A percentile compares a stretch with the other conserved stretches of the same genome.
These are phyloP conservation scores for Silybum marianum DNA, from an alignment of 129 eudicot species.

Conservation along the genomic window DNA sequence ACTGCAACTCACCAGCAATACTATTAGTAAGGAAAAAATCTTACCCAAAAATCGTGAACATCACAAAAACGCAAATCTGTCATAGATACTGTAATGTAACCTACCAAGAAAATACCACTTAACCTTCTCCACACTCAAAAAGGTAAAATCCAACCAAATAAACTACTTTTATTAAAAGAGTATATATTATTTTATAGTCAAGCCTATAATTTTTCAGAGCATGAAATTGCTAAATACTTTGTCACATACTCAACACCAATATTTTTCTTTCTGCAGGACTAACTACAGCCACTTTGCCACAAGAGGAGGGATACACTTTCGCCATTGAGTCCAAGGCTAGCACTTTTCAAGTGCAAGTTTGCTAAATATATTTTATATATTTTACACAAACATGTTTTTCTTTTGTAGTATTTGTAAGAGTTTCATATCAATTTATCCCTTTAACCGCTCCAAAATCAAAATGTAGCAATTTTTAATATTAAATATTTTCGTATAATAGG, in stretches of 20 bases:
- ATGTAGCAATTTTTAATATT: background rate
- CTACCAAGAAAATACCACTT: background rate
- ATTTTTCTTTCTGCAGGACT: background rate
- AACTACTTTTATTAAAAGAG: background rate
- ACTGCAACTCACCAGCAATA: constrained; percentile 57
- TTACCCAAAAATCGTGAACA: background rate
- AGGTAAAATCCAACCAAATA: background rate
- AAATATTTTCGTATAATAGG: background rate
- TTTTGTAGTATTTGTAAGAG: background rate
- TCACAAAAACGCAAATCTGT: background rate
- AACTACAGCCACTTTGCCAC: background rate
- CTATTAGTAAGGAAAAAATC: background rate
- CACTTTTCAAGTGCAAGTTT: background rate
- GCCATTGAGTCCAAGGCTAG: background rate
- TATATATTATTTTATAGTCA: background rate
- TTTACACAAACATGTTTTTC: background rate
- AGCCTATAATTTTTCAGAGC: background rate
- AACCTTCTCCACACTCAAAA: background rate
- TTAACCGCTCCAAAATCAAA: background rate
- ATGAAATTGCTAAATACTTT: background rate
- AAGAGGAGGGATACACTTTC: background rate
- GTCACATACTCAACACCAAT: background rate
- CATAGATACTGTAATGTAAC: background rate
- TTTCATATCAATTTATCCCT: background rate
- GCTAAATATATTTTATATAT: background rate